phyloP scores from a whole-genome alignment of 805 yeast species.

The Phaffomyces opuntiae region DNA sequence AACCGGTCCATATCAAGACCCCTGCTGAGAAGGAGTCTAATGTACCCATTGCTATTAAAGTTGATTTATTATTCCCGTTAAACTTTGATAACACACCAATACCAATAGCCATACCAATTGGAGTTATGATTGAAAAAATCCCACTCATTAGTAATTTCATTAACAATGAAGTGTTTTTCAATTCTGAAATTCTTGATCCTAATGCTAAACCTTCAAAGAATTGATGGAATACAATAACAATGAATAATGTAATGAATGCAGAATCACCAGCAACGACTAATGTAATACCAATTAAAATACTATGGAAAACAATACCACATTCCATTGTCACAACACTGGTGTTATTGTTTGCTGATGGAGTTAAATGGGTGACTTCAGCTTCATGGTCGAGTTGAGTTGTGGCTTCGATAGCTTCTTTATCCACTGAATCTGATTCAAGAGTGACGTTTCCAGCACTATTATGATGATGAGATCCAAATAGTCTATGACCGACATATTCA shows the following conservation, averaged over 20 bases:
- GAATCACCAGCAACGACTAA: constrained; percentile 64
- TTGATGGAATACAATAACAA: constrained; percentile 65
- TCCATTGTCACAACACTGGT: constrained; percentile 48
- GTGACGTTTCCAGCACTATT: neutral
- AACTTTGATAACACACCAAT: constrained; percentile 58
- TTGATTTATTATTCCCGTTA: constrained; percentile 47
- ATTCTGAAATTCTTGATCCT: constrained; percentile 64
- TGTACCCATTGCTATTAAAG: constrained; percentile 59
- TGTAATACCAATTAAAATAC: constrained; percentile 71
- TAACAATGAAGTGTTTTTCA: constrained; percentile 26
- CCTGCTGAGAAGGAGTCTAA: constrained; percentile 73
- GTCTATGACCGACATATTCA: constrained; percentile 12
- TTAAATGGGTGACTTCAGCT: neutral
- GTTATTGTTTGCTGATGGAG: neutral
- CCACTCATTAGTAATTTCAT: constrained; percentile 49
- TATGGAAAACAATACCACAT: constrained; percentile 73
- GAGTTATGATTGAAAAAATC: constrained; percentile 52
- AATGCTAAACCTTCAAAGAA: constrained; percentile 78
- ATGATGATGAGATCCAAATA: constrained; percentile 1
- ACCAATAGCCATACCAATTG: constrained; percentile 72
- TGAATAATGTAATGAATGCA: constrained; percentile 60
- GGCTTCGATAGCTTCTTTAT: neutral
- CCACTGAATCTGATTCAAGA: neutral
- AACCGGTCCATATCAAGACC: constrained; percentile 63
- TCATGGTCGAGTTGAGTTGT: neutral